Evolutionary conservation across 2,329 filamentous ascomycete genomes (phyloP), one percentile per base, ranked within the genome.

Genomic region (Setomelanomma holmii): DNA sequence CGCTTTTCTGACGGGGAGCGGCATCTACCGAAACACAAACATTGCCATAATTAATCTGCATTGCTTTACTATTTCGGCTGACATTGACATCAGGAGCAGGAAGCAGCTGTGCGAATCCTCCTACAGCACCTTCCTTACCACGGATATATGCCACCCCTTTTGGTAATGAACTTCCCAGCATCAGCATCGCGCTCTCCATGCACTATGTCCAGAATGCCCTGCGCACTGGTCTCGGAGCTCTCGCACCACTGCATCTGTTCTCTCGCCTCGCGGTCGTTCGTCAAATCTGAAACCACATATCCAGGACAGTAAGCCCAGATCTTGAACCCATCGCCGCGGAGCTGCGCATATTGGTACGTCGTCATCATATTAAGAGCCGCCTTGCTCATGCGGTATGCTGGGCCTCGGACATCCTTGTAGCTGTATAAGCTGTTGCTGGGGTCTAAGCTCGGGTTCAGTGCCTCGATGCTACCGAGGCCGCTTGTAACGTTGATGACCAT

Each of bases 301-400:
- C 71, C 71, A 4, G 69, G 71, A 34, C 68, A 72, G 43, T 57
- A 73, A 6, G 53, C 42, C 64, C 64, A 73, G 4, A 71, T 50
- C 48, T 72, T 73, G 48, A 55, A 58, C 1, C 64, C 63, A 2
- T 53, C 49, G 1, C 57, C 57, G 19, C 64, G 61, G 19, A 64
- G 56, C 19, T 71, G 82, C 23, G 71, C 82, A 67, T 81, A 52
- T 42, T 66, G 58, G 49, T 66, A 68, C 2, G 60, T 60, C 4
- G 61, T 66, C 69, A 75, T 45, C 72, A 73, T 75, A 45, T 74
- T 74, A 8, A 75, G 58, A 4, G 72, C 69, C 4, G 69, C 53
- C 47, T 76, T 75, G 50, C 64, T 74, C 58, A 69, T 69, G n/a
- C 68, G 67, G 40, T 76, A 75, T 3, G 48, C 58, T 2, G 61